phyloP scores from a whole-genome alignment of 805 yeast species.

The Candida maris region DNA sequence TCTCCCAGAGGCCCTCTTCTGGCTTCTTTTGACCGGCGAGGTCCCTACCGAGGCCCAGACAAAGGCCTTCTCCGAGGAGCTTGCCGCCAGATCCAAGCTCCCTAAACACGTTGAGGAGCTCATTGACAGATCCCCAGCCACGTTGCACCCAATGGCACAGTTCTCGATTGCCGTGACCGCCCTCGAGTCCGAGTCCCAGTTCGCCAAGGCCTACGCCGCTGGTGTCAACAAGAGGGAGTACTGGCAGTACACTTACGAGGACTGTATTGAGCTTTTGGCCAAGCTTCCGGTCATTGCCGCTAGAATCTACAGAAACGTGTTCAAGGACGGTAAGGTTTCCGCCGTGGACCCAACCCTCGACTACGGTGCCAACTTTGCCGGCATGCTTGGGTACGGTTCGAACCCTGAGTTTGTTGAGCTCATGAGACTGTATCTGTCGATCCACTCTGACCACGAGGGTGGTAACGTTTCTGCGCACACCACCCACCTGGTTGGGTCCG shows the following conservation, averaged over 20 bases:
- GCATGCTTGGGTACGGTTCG: slow-evolving; percentile 55
- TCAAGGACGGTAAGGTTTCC: slow-evolving; percentile 72
- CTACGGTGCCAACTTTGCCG: slow-evolving; percentile 61
- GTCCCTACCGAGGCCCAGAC: slow-evolving; percentile 72
- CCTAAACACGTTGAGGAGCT: slow-evolving; percentile 76
- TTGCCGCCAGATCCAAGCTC: slow-evolving; percentile 72
- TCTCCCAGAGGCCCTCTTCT: slow-evolving; percentile 75
- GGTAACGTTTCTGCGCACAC: slow-evolving; percentile 88
- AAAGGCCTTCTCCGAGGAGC: slow-evolving; percentile 66
- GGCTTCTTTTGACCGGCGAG: slow-evolving; percentile 82
- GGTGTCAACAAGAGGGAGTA: slow-evolving; percentile 81
- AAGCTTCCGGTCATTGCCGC: slow-evolving; percentile 80
- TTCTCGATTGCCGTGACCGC: slow-evolving; percentile 80
- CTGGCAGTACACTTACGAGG: slow-evolving; percentile 83
- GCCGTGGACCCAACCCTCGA: slow-evolving; percentile 51
- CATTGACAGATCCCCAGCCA: slow-evolving; percentile 69
- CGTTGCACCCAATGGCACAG: slow-evolving; percentile 88
- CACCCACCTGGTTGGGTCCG: slow-evolving; percentile 82
- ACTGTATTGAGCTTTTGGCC: slow-evolving; percentile 74
- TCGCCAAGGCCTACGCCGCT: slow-evolving; percentile 79
- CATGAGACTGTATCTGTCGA: slow-evolving; percentile 75
- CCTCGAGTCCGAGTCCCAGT: slow-evolving; percentile 76
- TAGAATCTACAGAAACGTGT: slow-evolving; percentile 78
- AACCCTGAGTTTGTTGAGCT: slow-evolving; percentile 72
- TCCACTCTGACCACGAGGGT: slow-evolving; percentile 88